phyloP scores from a whole-genome alignment of 108 stramenopile species.

The Seminavis robusta region DNA sequence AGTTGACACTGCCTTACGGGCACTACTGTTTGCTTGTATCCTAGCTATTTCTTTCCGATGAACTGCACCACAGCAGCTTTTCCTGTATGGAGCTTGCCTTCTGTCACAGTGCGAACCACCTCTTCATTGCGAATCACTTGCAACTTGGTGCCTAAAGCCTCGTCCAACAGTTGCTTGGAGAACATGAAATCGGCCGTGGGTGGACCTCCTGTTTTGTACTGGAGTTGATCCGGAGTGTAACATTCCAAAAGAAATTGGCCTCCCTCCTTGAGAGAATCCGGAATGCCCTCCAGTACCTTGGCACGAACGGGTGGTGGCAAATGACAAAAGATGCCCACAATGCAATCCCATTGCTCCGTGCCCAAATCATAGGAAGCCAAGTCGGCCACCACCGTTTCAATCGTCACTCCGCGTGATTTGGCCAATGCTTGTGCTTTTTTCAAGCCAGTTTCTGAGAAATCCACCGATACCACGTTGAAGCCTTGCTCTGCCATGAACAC shows the following conservation, averaged over 20 bases:
- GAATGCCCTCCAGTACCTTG: constrained; percentile 23
- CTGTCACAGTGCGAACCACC: constrained; percentile 37
- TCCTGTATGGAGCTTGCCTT: constrained; percentile 46
- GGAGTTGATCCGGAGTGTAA: constrained; percentile 48
- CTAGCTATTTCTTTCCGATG: constrained; percentile 32
- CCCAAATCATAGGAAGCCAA: constrained; percentile 39
- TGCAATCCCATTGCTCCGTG: constrained; percentile 35
- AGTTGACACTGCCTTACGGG: too few relatives aligned
- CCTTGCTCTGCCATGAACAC: constrained; percentile 41
- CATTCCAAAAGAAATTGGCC: constrained; percentile 40
- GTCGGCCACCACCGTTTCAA: constrained; percentile 32
- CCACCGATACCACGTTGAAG: constrained; percentile 33
- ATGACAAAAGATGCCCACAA: constrained; percentile 56
- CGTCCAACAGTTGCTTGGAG: constrained; percentile 9
- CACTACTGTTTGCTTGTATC: too few relatives aligned
- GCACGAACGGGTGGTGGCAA: constrained; percentile 36
- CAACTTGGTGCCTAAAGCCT: constrained; percentile 29
- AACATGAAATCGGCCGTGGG: constrained; percentile 28
- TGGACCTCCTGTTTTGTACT: constrained; percentile 55
- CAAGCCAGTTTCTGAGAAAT: constrained; percentile 34
- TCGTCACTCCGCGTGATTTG: constrained; percentile 14
- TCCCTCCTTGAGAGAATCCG: constrained; percentile 33
- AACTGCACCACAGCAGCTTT: constrained; percentile 45
- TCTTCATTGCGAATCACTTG: constrained; percentile 39
- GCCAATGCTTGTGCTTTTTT: constrained; percentile 41